These are phyloP conservation scores for Citrus glauca DNA, from an alignment of 345 rosid genomes.

Conservation along the genomic window DNA sequence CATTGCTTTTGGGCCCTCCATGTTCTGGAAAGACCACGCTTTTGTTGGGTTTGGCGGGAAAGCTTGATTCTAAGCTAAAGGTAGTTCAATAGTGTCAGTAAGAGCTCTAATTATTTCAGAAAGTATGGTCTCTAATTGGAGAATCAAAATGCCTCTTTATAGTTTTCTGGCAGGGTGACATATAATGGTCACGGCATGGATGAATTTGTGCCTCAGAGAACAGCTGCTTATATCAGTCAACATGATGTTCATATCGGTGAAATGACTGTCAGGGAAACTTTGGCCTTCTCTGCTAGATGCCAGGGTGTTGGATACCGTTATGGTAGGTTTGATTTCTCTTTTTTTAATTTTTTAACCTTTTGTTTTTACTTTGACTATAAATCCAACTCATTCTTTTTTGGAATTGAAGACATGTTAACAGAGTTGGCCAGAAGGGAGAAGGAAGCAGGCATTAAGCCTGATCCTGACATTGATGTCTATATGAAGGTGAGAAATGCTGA, in stretches of 20 bases:
- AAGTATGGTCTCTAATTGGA: background rate
- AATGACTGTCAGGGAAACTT: background rate
- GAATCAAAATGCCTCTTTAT: background rate
- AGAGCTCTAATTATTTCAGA: background rate
- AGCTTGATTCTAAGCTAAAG: slow-evolving; percentile 59
- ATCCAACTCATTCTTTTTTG: background rate
- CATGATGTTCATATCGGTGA: background rate
- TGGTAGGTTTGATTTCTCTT: slow-evolving; percentile 21
- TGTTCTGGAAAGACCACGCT: background rate
- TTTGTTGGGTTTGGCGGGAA: slow-evolving; percentile 71
- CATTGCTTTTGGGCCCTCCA: background rate
- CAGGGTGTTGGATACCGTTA: slow-evolving; percentile 66
- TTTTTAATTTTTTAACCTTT: too few relatives aligned
- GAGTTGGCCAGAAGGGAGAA: slow-evolving; percentile 82
- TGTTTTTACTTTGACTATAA: background rate
- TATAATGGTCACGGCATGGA: background rate
- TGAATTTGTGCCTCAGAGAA: background rate
- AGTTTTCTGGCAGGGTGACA: background rate
- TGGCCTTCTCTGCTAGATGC: slow-evolving; percentile 64
- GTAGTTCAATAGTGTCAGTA: slow-evolving; percentile 17
- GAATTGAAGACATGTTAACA: slow-evolving; percentile 48
- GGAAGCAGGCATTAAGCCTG: slow-evolving; percentile 47
- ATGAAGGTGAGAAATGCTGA: slow-evolving; percentile 48
- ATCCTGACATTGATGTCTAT: slow-evolving; percentile 43
- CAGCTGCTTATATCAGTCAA: background rate